Base-by-base conservation (phyloP, 2,329 filamentous ascomycete species). In the Paraphaeosphaeria minitans region DNA sequence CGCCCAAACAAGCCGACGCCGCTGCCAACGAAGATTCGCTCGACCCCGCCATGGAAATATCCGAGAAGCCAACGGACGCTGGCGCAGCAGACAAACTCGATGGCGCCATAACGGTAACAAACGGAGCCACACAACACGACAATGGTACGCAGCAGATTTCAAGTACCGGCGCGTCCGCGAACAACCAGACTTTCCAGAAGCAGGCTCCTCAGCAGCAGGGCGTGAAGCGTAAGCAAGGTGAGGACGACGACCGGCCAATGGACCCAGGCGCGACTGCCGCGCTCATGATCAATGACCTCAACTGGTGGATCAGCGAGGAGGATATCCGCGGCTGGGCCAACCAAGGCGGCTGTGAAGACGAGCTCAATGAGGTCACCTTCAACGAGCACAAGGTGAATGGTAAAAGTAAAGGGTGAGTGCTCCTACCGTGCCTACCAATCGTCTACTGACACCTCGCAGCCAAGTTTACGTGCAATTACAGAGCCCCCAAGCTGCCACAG, bases 301-400 rank as follows among this genome's bases (percentile, higher is more conserved):
- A 91, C 76, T 99, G 95, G 95, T 98, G 94, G 94, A 93, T 89
- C 31, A 77, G 73, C 2, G 95, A 99, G 73, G 95, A 99, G 72
- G 93, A 98, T 68, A 87, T 99, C 57, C 90, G 95, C 54, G 91
- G 90, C 52, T 97, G 93, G 91, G 84, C 90, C 24, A 87, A 88
- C 65, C 85, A 91, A 64, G 91, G 90, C n/a, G 86, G 85, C 2
- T 91, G 87, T 66, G 95, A 98, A 75, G 85, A 89, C 47, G 92
- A 97, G 70, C 80, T 98, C 19, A 93, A 91, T 70, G 95, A 98
- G 61, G 87, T 99, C 53, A 97, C 93, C 0, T 99, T 98, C 76
- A 97, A 92, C 70, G 95, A 99, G 76, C 95, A 98, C 79, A 99
- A 99, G 76, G 93, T 98, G 49, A 99, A 99, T 67, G 95, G 95